Conservation (phyloP, 768 basidiomycete genomes). For the Chalciporus chontae region DNA sequence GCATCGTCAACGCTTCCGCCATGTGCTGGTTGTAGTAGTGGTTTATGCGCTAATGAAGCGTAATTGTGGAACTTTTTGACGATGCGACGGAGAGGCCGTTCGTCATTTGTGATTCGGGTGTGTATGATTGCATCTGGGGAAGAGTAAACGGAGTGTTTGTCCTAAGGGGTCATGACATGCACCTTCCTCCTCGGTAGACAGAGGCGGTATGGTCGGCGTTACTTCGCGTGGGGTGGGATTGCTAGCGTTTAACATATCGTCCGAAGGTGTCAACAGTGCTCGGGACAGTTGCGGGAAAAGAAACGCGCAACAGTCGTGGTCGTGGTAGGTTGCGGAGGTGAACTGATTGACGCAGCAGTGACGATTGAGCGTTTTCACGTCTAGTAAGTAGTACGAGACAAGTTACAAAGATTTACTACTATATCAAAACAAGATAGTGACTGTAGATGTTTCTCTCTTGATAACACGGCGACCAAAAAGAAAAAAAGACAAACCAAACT, state of each 20-base stretch:
- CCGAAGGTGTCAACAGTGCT: background rate
- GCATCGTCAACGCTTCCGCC: conserved; percentile 57
- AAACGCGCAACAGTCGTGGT: background rate
- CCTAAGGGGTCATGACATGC: conserved; percentile 11
- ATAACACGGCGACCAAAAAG: background rate
- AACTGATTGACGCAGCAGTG: too few species aligned
- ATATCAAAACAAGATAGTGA: background rate
- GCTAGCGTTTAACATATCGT: conserved; percentile 8
- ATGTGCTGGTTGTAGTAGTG: conserved; percentile 34
- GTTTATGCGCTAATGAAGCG: conserved; percentile 51
- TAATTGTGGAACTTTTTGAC: conserved; percentile 82
- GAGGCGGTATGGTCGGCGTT: conserved; percentile 35
- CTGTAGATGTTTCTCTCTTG: too few species aligned
- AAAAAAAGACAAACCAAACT: too few species aligned
- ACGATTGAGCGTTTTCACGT: too few species aligned
- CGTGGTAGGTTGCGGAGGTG: too few species aligned
- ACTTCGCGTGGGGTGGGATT: conserved; percentile 5
- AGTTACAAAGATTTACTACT: too few species aligned
- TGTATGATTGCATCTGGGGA: conserved; percentile 72
- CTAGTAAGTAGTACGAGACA: background rate
- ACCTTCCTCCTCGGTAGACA: conserved; percentile 67
- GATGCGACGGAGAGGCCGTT: conserved; percentile 71
- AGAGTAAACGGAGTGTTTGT: conserved; percentile 8
- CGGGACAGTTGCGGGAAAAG: background rate
- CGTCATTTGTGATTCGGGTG: conserved; percentile 78